phyloP scores from a whole-genome alignment of 108 stramenopile genomes.

The Epipyxis sp. region DNA sequence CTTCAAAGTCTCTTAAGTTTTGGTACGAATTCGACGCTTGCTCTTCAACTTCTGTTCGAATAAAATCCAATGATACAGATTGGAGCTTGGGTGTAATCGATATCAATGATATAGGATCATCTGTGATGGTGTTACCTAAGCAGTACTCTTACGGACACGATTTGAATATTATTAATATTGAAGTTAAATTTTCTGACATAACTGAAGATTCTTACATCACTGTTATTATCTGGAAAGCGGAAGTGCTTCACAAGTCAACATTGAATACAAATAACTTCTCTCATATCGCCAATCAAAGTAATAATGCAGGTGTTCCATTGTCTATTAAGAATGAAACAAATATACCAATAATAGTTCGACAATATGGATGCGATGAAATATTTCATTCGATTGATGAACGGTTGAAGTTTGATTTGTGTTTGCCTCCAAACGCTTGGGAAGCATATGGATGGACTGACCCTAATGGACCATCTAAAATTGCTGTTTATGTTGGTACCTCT shows the following conservation, averaged over 20 bases:
- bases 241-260: background rate
- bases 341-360: constrained; percentile 9
- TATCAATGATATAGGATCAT: constrained; percentile 17
- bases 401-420: background rate
- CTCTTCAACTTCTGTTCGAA: background rate
- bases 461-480: too few species aligned
- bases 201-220: background rate
- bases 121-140: background rate
- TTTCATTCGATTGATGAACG: background rate
- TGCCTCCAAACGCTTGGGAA: background rate
- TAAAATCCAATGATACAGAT: background rate
- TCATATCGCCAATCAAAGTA: too few species aligned
- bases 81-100: background rate
- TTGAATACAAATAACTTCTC: background rate
- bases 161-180: background rate
- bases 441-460: constrained; percentile 19
- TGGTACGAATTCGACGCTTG: background rate
- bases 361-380: background rate
- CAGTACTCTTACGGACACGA: background rate
- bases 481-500: too few species aligned
- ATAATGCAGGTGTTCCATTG: background rate
- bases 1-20: background rate
- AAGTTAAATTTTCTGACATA: background rate
- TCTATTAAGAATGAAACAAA: background rate
- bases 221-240: constrained; percentile 2